phyloP scores from a whole-genome alignment of 139 green algal genomes.

The Pedinophyceae sp. region DNA sequence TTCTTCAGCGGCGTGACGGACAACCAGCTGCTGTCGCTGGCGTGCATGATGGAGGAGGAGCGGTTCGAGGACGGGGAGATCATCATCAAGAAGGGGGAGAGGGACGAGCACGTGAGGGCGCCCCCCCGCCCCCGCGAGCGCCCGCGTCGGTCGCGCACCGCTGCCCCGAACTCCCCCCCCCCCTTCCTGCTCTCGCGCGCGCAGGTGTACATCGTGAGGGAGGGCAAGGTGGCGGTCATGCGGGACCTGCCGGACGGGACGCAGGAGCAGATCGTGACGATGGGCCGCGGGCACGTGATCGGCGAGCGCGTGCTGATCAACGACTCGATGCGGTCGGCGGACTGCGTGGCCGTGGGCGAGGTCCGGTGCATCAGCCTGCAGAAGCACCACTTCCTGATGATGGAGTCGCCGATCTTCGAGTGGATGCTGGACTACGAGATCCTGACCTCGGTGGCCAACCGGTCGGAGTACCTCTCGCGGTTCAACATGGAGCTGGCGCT shows the following conservation, averaged over 20 bases:
- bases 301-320: slow-evolving; percentile 3
- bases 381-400: slow-evolving; percentile 3
- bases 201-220: background rate
- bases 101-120: no score
- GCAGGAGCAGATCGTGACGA: background rate
- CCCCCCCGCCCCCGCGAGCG: no score
- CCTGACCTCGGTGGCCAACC: background rate
- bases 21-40: background rate
- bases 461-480: background rate
- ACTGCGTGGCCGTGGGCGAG: slow-evolving; percentile 6
- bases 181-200: no score
- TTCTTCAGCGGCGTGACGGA: background rate
- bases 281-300: slow-evolving; percentile 2
- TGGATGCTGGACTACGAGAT: slow-evolving; percentile 5
- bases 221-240: slow-evolving; percentile 2
- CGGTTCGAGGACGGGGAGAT: background rate
- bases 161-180: no score
- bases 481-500: background rate
- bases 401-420: slow-evolving; percentile 3
- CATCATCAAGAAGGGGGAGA: background rate
- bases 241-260: background rate
- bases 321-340: slow-evolving; percentile 1
- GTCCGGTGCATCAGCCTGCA: slow-evolving; percentile 1
- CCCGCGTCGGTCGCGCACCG: no score
- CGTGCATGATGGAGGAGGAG: background rate